Evolutionary conservation across 2,329 filamentous ascomycete species (phyloP).

Genomic region (Penicillium freii): DNA sequence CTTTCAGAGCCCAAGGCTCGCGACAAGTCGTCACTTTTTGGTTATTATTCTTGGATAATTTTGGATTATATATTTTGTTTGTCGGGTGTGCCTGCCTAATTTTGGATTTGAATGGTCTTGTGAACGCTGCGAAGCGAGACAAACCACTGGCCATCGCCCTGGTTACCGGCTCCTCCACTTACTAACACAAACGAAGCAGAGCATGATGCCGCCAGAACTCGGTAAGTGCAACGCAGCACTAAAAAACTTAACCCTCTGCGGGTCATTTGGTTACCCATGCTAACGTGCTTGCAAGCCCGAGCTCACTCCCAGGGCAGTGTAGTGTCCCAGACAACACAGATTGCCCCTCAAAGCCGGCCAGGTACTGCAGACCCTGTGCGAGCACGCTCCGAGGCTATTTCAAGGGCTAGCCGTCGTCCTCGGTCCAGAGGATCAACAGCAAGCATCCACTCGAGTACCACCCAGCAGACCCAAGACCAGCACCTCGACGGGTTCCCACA

Average conservation of each 20-base stretch:
- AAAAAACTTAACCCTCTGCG: background rate
- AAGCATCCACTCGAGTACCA: constrained; percentile 49
- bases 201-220: constrained; percentile 25
- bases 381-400: constrained; percentile 44
- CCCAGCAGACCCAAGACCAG: constrained; percentile 45
- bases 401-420: constrained; percentile 42
- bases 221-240: constrained; percentile 14
- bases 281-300: constrained; percentile 29
- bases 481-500: constrained; percentile 42
- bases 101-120: constrained; percentile 18
- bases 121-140: constrained; percentile 8
- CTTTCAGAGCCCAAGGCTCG: constrained; percentile 13
- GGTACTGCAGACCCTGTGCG: constrained; percentile 43
- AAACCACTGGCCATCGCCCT: constrained; percentile 23
- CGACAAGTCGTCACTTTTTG: constrained; percentile 4
- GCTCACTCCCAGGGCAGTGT: constrained; percentile 40
- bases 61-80: constrained; percentile 1
- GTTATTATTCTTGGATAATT: constrained; percentile 2
- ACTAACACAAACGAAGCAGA: constrained; percentile 10
- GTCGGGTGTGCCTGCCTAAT: constrained; percentile 1
- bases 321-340: constrained; percentile 40
- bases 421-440: constrained; percentile 48
- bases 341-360: constrained; percentile 41
- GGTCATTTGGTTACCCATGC: constrained; percentile 1
- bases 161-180: constrained; percentile 29